Percentiles rank a stretch among this genome's conserved stretches.
phyloP scores from a whole-genome alignment of 2,329 filamentous ascomycete genomes.

The Periconia sp. region DNA sequence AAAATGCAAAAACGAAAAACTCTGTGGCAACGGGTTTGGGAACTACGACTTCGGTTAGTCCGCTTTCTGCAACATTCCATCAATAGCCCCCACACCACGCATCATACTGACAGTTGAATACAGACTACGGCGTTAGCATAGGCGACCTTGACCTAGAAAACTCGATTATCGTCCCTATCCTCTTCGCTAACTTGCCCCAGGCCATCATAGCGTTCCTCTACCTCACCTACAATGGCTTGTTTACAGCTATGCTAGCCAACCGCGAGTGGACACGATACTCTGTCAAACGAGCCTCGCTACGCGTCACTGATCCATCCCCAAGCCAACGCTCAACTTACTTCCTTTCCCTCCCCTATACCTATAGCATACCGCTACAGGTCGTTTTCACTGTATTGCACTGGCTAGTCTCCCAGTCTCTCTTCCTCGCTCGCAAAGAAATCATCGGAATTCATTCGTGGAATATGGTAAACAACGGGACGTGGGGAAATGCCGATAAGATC shows the following conservation, averaged over 20 bases:
- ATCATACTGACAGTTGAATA: neutral
- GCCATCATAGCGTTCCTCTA: conserved; percentile 50
- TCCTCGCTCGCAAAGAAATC: conserved; percentile 2
- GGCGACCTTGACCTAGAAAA: conserved; percentile 1
- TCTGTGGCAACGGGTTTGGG: too few relatives aligned
- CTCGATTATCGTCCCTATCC: conserved; percentile 14
- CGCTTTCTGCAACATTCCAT: too few relatives aligned
- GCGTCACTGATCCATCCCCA: neutral
- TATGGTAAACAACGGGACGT: too few relatives aligned
- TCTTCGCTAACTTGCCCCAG: conserved; percentile 53
- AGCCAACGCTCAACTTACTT: conserved; percentile 6
- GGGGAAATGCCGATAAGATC: too few relatives aligned
- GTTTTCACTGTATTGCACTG: conserved; percentile 26
- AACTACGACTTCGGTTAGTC: too few relatives aligned
- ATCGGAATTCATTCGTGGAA: too few relatives aligned
- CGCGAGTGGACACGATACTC: conserved; percentile 49
- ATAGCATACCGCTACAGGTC: conserved; percentile 3
- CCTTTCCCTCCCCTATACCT: conserved; percentile 5
- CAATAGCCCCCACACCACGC: too few relatives aligned
- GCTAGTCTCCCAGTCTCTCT: conserved; percentile 4
- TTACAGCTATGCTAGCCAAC: conserved; percentile 51
- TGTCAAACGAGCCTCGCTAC: conserved; percentile 2
- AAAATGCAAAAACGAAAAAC: too few relatives aligned
- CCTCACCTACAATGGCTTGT: conserved; percentile 48
- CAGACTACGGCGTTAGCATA: conserved; percentile 2